phyloP scores from a whole-genome alignment of 495 filamentous ascomycete species.

The Neurospora sp. region DNA sequence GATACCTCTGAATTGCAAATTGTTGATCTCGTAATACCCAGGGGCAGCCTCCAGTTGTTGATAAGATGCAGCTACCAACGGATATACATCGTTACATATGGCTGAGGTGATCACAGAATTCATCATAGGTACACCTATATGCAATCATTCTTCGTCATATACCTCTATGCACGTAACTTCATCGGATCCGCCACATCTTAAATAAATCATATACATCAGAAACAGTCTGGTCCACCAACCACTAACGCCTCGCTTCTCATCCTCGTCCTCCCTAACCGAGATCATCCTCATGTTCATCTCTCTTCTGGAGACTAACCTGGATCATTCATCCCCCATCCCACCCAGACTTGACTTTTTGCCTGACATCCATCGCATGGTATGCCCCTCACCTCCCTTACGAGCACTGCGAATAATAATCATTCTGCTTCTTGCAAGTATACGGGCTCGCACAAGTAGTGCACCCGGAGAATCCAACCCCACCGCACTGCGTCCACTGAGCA shows the following conservation, averaged over 20 bases:
- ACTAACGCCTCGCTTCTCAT: background rate
- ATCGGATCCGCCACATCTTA: background rate
- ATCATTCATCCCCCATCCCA: background rate
- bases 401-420: conserved; percentile 39
- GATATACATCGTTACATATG: no score
- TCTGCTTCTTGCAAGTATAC: conserved; percentile 32
- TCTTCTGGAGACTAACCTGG: background rate
- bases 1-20: no score
- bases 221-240: background rate
- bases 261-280: background rate
- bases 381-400: conserved; percentile 2
- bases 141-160: background rate
- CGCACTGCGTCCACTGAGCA: conserved; percentile 38
- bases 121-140: no score
- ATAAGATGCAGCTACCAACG: no score
- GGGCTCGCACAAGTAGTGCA: conserved; percentile 33
- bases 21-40: no score
- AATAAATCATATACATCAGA: background rate
- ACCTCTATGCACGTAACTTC: background rate
- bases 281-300: background rate
- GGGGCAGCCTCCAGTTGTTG: no score
- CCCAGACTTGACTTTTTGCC: background rate
- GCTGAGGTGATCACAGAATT: no score
- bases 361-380: background rate
- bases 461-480: conserved; percentile 39